Evolutionary conservation across 768 basidiomycete species (phyloP).

Genomic region (Leccinum variicolor): DNA sequence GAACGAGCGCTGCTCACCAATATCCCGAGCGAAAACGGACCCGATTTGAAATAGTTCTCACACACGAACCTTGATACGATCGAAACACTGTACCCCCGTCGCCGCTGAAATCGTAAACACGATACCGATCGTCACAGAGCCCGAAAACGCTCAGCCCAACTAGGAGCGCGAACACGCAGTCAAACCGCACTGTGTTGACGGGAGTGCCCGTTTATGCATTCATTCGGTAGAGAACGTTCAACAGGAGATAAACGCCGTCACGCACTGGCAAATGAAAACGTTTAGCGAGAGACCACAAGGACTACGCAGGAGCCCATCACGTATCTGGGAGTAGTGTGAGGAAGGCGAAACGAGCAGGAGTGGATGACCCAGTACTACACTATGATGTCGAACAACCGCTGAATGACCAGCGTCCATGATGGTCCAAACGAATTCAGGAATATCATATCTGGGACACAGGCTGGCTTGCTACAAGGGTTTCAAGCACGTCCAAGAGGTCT

Average conservation of each 20-base stretch:
- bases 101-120: slow-evolving; percentile 38
- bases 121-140: slow-evolving; percentile 50
- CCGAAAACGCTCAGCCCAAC: slow-evolving; percentile 52
- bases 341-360: background rate
- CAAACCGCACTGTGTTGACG: slow-evolving; percentile 43
- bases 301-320: slow-evolving; percentile 43
- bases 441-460: slow-evolving; percentile 37
- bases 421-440: slow-evolving; percentile 38
- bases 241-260: slow-evolving; percentile 57
- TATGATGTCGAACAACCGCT: slow-evolving; percentile 52
- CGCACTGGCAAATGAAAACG: slow-evolving; percentile 49
- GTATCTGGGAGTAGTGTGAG: slow-evolving; percentile 24
- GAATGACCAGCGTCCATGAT: slow-evolving; percentile 43
- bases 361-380: slow-evolving; percentile 35
- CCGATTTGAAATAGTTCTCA: too few species aligned
- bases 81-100: too few species aligned
- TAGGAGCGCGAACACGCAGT: slow-evolving; percentile 37
- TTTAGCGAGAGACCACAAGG: slow-evolving; percentile 48
- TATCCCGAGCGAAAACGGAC: too few species aligned
- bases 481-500: slow-evolving; percentile 37
- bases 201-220: slow-evolving; percentile 32
- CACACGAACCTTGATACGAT: too few species aligned
- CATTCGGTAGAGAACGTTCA: slow-evolving; percentile 40
- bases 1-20: too few species aligned
- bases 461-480: slow-evolving; percentile 26